Percentiles rank a stretch among this genome's conserved stretches.
Evolutionary conservation across 2,329 filamentous ascomycete species (phyloP).

Genomic region (Berkeleyomyces basicola): DNA sequence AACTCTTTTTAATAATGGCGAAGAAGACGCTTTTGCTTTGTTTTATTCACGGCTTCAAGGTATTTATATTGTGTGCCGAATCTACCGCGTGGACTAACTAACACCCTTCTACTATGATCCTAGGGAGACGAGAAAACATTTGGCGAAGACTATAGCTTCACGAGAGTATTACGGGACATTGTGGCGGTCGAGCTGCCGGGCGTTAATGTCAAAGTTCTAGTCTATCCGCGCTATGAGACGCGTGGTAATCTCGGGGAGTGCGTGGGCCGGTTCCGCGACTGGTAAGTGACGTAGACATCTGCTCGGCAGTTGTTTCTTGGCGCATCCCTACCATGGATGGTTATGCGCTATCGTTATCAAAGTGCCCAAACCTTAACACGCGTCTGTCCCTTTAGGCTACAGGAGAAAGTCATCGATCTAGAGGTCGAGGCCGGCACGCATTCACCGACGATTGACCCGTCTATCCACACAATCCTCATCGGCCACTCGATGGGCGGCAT

Average conservation of each 20-base stretch:
- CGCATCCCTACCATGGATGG: background rate
- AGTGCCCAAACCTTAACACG: background rate
- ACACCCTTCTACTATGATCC: background rate
- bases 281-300: constrained; percentile 29
- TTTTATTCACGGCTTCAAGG: constrained; percentile 83
- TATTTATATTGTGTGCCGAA: constrained; percentile 18
- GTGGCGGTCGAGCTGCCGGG: constrained; percentile 51
- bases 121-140: constrained; percentile 68
- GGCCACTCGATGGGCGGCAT: constrained; percentile 91
- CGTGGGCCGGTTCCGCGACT: constrained; percentile 58
- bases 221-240: constrained; percentile 76
- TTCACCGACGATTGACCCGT: constrained; percentile 73
- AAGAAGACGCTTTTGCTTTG: constrained; percentile 67
- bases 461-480: constrained; percentile 63
- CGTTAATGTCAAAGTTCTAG: constrained; percentile 46
- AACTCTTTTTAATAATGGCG: constrained; percentile 25
- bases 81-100: constrained; percentile 4
- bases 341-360: background rate
- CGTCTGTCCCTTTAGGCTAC: constrained; percentile 42
- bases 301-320: background rate
- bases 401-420: constrained; percentile 84
- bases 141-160: constrained; percentile 46
- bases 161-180: constrained; percentile 50
- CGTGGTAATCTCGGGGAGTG: constrained; percentile 56
- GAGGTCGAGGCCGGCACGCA: constrained; percentile 69